A percentile compares a stretch with the other conserved stretches of the same genome.
phyloP scores from a whole-genome alignment of 192 early-diverging fungal genomes.

The Coemansia sp. region DNA sequence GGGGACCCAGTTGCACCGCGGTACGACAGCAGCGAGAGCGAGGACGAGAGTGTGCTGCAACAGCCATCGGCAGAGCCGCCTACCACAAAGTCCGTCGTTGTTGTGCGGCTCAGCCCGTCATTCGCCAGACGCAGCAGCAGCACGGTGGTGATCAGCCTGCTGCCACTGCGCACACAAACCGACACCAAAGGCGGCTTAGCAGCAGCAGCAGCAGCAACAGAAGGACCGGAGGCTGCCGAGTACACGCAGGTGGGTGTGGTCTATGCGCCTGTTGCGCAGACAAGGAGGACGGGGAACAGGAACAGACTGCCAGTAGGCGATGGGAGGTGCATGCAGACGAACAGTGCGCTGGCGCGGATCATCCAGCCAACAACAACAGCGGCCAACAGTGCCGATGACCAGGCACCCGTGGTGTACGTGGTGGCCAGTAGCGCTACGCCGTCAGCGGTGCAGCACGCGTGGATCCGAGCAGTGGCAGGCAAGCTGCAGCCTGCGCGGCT shows the following conservation, averaged over 20 bases:
- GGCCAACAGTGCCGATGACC: not conserved
- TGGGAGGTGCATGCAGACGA: constrained; percentile 12
- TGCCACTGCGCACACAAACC: not conserved
- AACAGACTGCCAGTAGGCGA: constrained; percentile 8
- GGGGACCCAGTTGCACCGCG: constrained; percentile 25
- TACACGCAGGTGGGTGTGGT: constrained; percentile 27
- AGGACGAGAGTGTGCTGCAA: constrained; percentile 15
- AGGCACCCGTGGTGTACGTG: constrained; percentile 11
- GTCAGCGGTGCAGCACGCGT: constrained; percentile 41
- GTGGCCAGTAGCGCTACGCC: constrained; percentile 19
- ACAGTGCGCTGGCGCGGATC: constrained; percentile 28
- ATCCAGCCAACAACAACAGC: not conserved
- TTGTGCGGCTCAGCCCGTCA: constrained; percentile 26
- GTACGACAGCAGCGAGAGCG: constrained; percentile 53
- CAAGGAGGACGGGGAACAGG: not conserved
- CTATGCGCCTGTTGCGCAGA: constrained; percentile 24
- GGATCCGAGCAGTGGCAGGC: constrained; percentile 23
- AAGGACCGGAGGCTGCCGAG: too few relatives aligned
- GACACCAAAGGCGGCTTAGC: constrained; percentile 9
- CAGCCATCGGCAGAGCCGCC: not conserved
- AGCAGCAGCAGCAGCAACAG: not conserved
- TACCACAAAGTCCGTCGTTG: constrained; percentile 3
- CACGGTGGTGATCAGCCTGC: constrained; percentile 39
- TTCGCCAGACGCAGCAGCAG: not conserved
- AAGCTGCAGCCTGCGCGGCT: constrained; percentile 22